Evolutionary conservation across 2,329 filamentous ascomycete species (phyloP).

Genomic region (Chalaropsis ovoidea): DNA sequence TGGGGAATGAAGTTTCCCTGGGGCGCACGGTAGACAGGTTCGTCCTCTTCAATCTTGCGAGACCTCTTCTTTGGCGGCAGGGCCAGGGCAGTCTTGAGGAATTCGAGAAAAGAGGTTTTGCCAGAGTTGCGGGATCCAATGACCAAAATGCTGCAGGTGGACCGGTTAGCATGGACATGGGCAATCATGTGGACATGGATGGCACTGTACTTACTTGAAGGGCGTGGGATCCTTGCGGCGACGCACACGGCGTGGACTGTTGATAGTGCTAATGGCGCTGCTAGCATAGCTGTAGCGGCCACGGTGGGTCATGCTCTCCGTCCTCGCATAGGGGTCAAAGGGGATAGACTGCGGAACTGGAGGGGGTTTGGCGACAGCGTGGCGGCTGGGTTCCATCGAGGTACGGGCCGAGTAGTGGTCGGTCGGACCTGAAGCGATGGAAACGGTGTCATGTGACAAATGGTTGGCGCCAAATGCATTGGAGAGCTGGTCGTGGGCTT

Average conservation of each 20-base stretch:
- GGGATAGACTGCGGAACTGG: slow-evolving; percentile 44
- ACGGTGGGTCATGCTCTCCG: slow-evolving; percentile 93
- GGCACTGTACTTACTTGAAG: slow-evolving; percentile 74
- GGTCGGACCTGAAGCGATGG: slow-evolving; percentile 45
- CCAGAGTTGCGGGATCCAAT: slow-evolving; percentile 79
- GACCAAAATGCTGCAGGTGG: slow-evolving; percentile 68
- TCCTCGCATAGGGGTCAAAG: slow-evolving; percentile 68
- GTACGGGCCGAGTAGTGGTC: slow-evolving; percentile 36
- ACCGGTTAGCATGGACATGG: slow-evolving; percentile 12
- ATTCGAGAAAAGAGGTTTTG: slow-evolving; percentile 95
- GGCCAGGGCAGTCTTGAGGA: slow-evolving; percentile 76
- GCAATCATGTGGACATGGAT: neutral
- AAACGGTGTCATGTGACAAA: slow-evolving; percentile 51
- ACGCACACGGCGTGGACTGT: slow-evolving; percentile 82
- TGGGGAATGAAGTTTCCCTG: slow-evolving; percentile 71
- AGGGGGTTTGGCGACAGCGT: slow-evolving; percentile 39
- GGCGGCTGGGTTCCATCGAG: slow-evolving; percentile 45
- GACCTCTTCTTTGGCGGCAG: slow-evolving; percentile 69
- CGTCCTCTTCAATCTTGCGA: slow-evolving; percentile 48
- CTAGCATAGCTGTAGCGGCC: slow-evolving; percentile 94
- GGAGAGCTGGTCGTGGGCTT: slow-evolving; percentile 39
- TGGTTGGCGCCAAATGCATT: slow-evolving; percentile 41
- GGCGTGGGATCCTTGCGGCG: slow-evolving; percentile 95
- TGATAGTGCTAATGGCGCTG: slow-evolving; percentile 80
- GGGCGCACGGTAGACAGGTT: slow-evolving; percentile 43